Percentiles rank a stretch among this genome's conserved stretches.
Evolutionary conservation across 208 protist genomes (phyloP).

Genomic region (Leishmania tropica): DNA sequence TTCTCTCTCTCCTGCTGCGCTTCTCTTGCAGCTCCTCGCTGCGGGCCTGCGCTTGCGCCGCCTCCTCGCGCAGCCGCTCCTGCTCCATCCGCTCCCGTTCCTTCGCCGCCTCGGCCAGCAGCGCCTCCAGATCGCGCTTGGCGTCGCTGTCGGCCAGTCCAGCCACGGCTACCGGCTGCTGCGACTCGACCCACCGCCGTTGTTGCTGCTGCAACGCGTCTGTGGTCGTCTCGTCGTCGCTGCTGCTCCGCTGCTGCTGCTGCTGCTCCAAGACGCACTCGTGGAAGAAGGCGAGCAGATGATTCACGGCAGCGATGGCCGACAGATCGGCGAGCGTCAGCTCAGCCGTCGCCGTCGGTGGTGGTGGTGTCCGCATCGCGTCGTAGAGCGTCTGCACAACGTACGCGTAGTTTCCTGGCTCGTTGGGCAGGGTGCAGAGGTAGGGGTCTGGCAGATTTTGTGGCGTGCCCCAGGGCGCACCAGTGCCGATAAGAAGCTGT

Average conservation of each 20-base stretch:
- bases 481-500: slow-evolving; percentile 71
- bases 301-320: slow-evolving; percentile 41
- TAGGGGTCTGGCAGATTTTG: slow-evolving; percentile 75
- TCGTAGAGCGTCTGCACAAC: slow-evolving; percentile 52
- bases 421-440: slow-evolving; percentile 71
- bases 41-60: slow-evolving; percentile 20
- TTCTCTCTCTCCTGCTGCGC: slow-evolving; percentile 52
- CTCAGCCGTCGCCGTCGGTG: not conserved
- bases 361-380: slow-evolving; percentile 22
- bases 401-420: slow-evolving; percentile 74
- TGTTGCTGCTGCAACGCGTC: no score
- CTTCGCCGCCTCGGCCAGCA: slow-evolving; percentile 49
- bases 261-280: slow-evolving; percentile 23
- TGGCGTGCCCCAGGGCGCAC: slow-evolving; percentile 71
- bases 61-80: slow-evolving; percentile 39
- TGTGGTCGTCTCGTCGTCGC: no score
- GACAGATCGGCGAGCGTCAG: slow-evolving; percentile 23
- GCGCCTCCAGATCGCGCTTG: slow-evolving; percentile 47
- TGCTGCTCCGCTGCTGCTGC: no score
- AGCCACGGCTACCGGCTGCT: slow-evolving; percentile 21
- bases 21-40: slow-evolving; percentile 29
- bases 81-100: slow-evolving; percentile 36
- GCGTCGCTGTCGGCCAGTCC: slow-evolving; percentile 11
- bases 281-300: slow-evolving; percentile 49
- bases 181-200: no score